These are phyloP conservation scores for Capsicum chinense DNA, from an alignment of 257 asterid genomes.

Conservation along the genomic window DNA sequence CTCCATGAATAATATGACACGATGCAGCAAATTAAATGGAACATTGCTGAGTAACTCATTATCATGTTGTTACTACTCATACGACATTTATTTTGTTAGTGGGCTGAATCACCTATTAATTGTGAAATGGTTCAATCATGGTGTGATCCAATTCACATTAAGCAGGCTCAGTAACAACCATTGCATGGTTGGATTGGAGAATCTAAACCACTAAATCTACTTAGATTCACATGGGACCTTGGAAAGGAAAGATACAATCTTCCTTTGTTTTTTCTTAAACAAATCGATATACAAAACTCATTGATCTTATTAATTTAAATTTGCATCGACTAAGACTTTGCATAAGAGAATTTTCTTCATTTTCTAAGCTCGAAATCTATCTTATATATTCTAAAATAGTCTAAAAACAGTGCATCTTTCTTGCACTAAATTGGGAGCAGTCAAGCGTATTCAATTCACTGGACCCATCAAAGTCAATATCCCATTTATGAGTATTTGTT, in stretches of 20 bases:
- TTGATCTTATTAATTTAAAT: neutral
- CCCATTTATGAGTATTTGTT: neutral
- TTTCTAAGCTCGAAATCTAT: neutral
- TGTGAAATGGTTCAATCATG: constrained; percentile 13
- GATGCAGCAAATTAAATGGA: neutral
- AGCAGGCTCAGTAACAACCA: constrained; percentile 28
- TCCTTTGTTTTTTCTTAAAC: neutral
- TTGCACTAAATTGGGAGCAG: constrained; percentile 26
- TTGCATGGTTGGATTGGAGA: constrained; percentile 28
- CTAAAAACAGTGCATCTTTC: neutral
- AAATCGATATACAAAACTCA: neutral
- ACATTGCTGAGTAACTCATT: neutral
- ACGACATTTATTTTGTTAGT: neutral
- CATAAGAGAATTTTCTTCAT: neutral
- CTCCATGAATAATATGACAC: neutral
- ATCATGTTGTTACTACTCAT: neutral
- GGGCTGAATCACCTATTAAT: constrained; percentile 22
- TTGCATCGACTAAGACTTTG: neutral
- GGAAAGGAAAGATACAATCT: neutral
- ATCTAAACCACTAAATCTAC: constrained; percentile 37
- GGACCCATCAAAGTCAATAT: constrained; percentile 18
- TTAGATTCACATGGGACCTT: too few species aligned
- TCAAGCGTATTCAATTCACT: constrained; percentile 5
- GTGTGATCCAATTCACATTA: constrained; percentile 25
- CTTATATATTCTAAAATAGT: neutral